Base-by-base conservation (phyloP, 2,329 filamentous ascomycete species). In the Allantophomopsis lycopodina region DNA sequence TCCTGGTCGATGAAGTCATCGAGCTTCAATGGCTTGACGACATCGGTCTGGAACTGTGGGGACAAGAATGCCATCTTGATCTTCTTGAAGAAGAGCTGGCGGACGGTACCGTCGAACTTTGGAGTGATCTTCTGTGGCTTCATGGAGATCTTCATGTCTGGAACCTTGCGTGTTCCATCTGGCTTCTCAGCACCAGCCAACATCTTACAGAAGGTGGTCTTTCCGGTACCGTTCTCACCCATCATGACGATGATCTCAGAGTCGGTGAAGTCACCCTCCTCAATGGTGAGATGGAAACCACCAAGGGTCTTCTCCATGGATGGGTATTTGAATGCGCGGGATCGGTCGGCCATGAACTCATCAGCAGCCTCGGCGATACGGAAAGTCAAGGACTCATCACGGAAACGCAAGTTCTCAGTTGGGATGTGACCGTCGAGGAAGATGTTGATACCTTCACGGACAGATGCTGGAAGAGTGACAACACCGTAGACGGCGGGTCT, bases 211-310 rank as follows among this genome's bases (percentile, higher is more conserved):
- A 98, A 98, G 5, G 91, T 98, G 2, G 91, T 98, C 73, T 98
- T 95, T 60, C 93, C 93, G 30, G 93, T 98, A 65, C 91, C 91
- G 65, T 98, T 98, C 69, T 96, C 89, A 51, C 91, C 91, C 91
- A 98, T 96, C 86, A 98, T 94, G 62, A 98, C 91, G 42, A 98
- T 77, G 51, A 98, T 98, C 59, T 98, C 91, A 0, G 91, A 98
- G 60, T 98, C 89, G 15, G 91, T 96, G 59, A 98, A 98, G 44
- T 80, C 71, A 51, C 93, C 91, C 17, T 73, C 42, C 36, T 96
- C 83, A 48, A 98, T 79, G 42, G 64, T 73, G 38, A 98, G 76
- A 53, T 83, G 76, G 73, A 98, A 98, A 59, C 72, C 74, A 44
- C 88, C 91, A 31, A 96, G 71, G 0, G 83, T 91, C 74, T 96